Conservation (phyloP, 208 protist species). For the Leishmania amazonensis region DNA sequence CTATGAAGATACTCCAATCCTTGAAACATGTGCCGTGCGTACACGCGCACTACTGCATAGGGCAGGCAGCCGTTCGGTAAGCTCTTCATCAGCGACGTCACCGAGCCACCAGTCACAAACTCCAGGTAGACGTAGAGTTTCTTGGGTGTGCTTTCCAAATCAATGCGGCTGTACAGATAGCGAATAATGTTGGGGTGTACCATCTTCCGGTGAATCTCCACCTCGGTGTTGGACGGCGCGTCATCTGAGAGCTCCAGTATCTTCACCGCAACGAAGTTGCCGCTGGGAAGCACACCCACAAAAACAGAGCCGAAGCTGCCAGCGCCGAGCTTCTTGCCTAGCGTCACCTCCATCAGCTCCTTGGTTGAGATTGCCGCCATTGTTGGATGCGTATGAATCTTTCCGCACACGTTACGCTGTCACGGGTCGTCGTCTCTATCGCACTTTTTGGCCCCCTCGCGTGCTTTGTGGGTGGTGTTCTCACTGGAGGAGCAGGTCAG, state of each 20-base stretch:
- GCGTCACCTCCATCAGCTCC: conserved; percentile 77
- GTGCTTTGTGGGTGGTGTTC: neutral
- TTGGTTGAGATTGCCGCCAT: conserved; percentile 57
- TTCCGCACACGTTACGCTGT: neutral
- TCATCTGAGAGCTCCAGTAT: conserved; percentile 84
- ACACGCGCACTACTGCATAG: conserved; percentile 77
- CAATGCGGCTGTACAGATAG: conserved; percentile 85
- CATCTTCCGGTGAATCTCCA: conserved; percentile 90
- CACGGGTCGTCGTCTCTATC: neutral
- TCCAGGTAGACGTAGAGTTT: conserved; percentile 92
- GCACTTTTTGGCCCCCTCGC: neutral
- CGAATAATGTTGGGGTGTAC: conserved; percentile 93
- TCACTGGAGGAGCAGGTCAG: neutral
- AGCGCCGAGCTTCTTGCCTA: conserved; percentile 90
- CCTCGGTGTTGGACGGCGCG: conserved; percentile 82
- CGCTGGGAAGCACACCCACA: conserved; percentile 85
- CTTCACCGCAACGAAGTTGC: conserved; percentile 91
- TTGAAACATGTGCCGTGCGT: conserved; percentile 88
- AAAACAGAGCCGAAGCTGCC: conserved; percentile 91
- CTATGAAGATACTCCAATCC: conserved; percentile 87
- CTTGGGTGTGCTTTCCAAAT: conserved; percentile 80
- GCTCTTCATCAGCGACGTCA: conserved; percentile 89
- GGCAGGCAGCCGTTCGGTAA: conserved; percentile 80
- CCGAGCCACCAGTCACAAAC: conserved; percentile 91
- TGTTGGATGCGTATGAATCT: neutral